Base-by-base conservation (phyloP, 805 yeast genomes). In the Hanseniaspora meyeri region DNA sequence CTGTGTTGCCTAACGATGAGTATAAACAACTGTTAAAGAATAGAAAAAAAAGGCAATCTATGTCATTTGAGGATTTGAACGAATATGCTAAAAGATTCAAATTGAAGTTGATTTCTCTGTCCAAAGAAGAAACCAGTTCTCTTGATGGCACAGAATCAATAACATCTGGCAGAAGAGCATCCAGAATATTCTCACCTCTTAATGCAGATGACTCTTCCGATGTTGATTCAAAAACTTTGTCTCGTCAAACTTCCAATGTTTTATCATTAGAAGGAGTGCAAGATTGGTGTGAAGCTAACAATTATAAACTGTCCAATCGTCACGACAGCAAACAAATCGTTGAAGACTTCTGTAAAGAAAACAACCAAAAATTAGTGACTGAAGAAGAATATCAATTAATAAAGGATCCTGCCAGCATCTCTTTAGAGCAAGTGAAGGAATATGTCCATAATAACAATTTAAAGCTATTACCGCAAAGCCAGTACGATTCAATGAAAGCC, bases 1-100 rank as follows among this genome's bases (percentile, higher is more conserved):
- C 74, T 2, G 74, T 77, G 0, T 59, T 78, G 45, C 72, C 80
- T 1, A 60, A 65, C 6, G 77, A 74, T 0, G 80, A 77, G 56
- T 77, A 74, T 60, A 67, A 65, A 49, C 55, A 62, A 1, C 61
- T 76, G 24, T 58, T 74, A 51, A 67, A 65, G 43, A 66, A 62
- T 17, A 65, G 63, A 49, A 60, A 59, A 48, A 40, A 40, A 20
- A 59, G 57, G 19, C 63, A 63, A n/a, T 62, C 62, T 5, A 31
- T 66, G 24, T 60, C 67, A 10, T 65, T 65, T 49, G 71, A 66
- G 1, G 69, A 66, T 16, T 53, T 74, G 19, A 64, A 66, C 46
- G 61, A 62, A 19, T 62, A 65, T 47, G 77, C 77, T 2, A 62
- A 63, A 17, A 65, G 63, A 11, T 62, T 71, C 32, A 72, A 74